phyloP scores from a whole-genome alignment of 345 rosid species.

The Capsella bursapastoris region DNA sequence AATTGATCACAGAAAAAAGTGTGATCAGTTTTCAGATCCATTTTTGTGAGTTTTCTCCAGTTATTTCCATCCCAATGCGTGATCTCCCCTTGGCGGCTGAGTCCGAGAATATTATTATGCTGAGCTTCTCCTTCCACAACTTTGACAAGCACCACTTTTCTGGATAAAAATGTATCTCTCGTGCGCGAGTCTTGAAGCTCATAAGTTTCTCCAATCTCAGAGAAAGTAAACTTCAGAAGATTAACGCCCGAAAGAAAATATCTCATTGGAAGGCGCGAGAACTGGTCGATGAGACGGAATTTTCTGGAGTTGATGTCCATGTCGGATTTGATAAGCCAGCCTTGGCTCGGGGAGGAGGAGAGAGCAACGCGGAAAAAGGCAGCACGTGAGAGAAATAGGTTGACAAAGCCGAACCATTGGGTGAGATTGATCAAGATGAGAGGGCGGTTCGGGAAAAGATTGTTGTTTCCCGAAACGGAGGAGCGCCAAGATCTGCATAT shows the following conservation, averaged over 20 bases:
- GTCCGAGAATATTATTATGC: background rate
- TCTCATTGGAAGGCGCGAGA: background rate
- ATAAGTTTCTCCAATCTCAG: background rate
- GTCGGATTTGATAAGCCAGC: background rate
- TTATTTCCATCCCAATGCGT: background rate
- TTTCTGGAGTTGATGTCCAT: background rate
- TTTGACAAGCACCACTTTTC: conserved; percentile 2
- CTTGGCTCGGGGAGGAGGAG: background rate
- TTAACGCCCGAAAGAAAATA: background rate
- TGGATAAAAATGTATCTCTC: too few species aligned
- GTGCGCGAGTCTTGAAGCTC: background rate
- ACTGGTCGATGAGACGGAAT: background rate
- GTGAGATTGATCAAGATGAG: background rate
- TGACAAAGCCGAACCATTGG: background rate
- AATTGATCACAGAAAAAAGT: background rate
- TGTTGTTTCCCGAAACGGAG: background rate
- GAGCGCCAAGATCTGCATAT: conserved; percentile 21
- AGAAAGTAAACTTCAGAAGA: conserved; percentile 4
- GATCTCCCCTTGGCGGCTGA: background rate
- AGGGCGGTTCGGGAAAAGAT: background rate
- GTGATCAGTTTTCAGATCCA: too few species aligned
- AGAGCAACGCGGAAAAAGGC: background rate
- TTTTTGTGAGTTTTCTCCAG: background rate
- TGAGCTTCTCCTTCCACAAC: background rate
- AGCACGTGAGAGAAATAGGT: background rate